phyloP scores from a whole-genome alignment of 192 early-diverging fungal genomes.

The Haplosporangium gracile region DNA sequence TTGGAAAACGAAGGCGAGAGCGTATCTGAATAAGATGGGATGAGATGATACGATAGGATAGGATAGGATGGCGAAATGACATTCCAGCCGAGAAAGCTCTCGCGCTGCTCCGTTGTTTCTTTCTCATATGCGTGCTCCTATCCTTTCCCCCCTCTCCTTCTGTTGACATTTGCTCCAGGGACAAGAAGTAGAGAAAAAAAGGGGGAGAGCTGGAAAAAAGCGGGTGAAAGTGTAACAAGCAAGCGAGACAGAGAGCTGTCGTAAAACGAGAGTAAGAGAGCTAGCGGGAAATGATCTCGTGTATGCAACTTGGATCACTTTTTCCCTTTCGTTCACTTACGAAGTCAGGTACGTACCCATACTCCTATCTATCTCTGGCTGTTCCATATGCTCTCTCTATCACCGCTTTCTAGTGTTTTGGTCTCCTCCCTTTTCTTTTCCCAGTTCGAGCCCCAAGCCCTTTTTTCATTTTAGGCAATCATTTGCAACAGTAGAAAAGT shows the following conservation, averaged over 20 bases:
- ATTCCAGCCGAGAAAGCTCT: constrained; percentile 9
- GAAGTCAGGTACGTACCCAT: not conserved
- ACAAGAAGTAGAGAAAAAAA: too few relatives aligned
- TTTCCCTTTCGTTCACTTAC: not conserved
- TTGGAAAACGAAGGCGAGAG: not conserved
- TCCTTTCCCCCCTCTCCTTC: not conserved
- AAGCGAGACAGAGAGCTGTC: not conserved
- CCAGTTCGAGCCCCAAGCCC: not conserved
- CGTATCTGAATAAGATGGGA: not conserved
- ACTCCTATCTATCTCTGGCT: not conserved
- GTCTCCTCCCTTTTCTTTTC: not conserved
- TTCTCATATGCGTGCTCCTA: not conserved
- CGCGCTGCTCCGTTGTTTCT: not conserved
- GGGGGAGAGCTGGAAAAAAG: not conserved
- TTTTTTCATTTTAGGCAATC: not conserved
- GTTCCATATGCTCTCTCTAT: not conserved
- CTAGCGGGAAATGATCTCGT: constrained; percentile 8
- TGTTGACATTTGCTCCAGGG: not conserved
- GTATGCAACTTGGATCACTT: constrained; percentile 8
- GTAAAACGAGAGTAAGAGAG: not conserved
- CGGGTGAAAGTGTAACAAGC: not conserved
- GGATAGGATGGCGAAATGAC: not conserved
- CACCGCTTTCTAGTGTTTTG: not conserved
- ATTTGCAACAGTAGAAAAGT: not conserved
- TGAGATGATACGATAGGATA: not conserved